Evolutionary conservation across 225 moss, liverwort and hornwort species (phyloP), one percentile per base, ranked within the genome.

Genomic region (Marchantia paleacea): DNA sequence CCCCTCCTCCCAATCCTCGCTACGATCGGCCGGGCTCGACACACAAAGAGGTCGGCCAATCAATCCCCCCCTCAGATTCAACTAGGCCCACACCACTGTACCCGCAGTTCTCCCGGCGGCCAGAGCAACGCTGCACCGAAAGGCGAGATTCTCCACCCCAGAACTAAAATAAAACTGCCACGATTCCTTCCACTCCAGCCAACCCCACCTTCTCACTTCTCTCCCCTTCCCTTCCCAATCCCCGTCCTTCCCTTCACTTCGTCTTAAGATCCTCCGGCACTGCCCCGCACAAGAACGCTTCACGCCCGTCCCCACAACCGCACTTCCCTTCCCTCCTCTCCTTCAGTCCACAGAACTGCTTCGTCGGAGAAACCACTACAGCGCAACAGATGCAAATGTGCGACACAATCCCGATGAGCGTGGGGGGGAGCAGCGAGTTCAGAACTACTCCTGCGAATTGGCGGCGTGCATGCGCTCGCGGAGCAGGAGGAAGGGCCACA

Each of bases 371-470:
- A 7, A 31, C 14, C 49, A 19, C 47, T 10, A 49, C n/a, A 52
- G 51, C 24, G 75, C 75, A 58, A 28, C 13, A 69, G 20, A 48
- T 48, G 29, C 68, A 63, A 39, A 39, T 39, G 10, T 47, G 39
- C 28, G 31, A 28, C 25, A 30, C 12, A 26, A 75, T 16, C 29
- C 39, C 60, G 31, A 47, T 1, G 60, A 76, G 19, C 60, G 22
- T 58, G 28, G 52, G 18, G 57, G 29, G n/a, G 75, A 55, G 75
- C 18, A 11, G 25, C 69, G 69, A 31, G 47, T 69, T 55, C 28
- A 30, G 57, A 57, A 57, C 55, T 76, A 47, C 58, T 64, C 39
- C 39, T 2, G n/a, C 64, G 60, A 75, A 20, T n/a, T 76, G 75
- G 75, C 75, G 75, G 75, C 75, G 58, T 76, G 29, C 10, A 0